These are phyloP conservation scores for Pinus tabuliformis DNA, from an alignment of 75 land plant species.

Conservation along the genomic window DNA sequence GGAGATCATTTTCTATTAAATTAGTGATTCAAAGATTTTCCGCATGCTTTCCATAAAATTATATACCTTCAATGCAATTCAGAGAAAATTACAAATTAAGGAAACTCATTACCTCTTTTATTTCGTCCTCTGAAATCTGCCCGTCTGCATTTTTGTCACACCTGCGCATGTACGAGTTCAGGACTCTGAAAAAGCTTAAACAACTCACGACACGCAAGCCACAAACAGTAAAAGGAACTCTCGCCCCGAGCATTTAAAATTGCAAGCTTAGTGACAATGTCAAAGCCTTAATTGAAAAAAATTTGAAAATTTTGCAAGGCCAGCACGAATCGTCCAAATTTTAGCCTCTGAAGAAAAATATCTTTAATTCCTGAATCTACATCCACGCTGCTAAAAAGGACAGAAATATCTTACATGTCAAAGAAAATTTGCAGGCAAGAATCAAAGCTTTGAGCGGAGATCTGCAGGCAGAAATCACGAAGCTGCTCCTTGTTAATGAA, in stretches of 20 bases:
- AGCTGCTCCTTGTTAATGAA: constrained; percentile 17
- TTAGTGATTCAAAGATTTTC: background rate
- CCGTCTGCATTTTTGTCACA: constrained; percentile 33
- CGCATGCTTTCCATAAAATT: background rate
- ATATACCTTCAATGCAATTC: background rate
- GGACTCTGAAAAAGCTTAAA: background rate
- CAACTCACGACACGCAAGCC: background rate
- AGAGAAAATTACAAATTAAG: background rate
- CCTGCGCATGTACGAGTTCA: constrained; percentile 14
- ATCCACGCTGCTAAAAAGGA: too few relatives aligned
- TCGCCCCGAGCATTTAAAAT: background rate
- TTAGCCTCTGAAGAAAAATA: too few relatives aligned
- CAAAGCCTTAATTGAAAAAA: too few relatives aligned
- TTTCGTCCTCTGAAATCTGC: constrained; percentile 25
- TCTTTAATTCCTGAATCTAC: too few relatives aligned
- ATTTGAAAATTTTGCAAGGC: too few relatives aligned
- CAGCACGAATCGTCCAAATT: too few relatives aligned
- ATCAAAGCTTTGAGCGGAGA: constrained; percentile 30
- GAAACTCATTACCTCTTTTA: constrained; percentile 18
- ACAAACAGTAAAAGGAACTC: background rate
- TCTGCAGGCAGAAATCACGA: constrained; percentile 17
- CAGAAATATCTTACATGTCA: constrained; percentile 16
- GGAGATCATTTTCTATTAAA: background rate
- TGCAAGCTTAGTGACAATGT: background rate
- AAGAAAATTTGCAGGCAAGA: constrained; percentile 32